Base-by-base conservation (phyloP, 2,329 filamentous ascomycete species). In the Aspergillus oerlinghausenensis region DNA sequence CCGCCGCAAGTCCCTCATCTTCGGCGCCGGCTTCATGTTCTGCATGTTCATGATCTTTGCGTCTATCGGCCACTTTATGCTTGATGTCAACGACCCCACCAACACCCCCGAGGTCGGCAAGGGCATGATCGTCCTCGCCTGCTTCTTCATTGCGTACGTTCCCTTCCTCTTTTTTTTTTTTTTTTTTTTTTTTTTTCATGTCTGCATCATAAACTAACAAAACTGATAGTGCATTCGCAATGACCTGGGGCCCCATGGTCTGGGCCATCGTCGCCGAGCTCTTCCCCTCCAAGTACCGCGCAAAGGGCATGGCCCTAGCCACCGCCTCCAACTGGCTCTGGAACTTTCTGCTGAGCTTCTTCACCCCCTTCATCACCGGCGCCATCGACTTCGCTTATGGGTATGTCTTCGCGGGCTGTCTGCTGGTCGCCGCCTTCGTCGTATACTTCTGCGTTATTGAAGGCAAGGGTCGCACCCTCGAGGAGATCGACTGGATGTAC, bases 401-500 rank as follows among this genome's bases (percentile, higher is more conserved):
- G 1, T 89, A 90, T 61, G 84, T 92, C 29, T 92, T 92, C 71
- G 88, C 88, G 0, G 86, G 80, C 0, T 90, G 87, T 67, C 88
- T 89, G 63, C 75, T 88, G 23, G 76, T 84, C 0, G 87, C 83
- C 0, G 86, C 83, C 0, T 64, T 82, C 0, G 70, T 91, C 6
- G 87, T 75, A 9, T 92, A 88, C 74, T 87, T 91, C 70, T 88
- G 88, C 65, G 81, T 91, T 11, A 84, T 88, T 49, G 88, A 92
- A 65, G 84, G 82, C 32, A 85, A 87, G 64, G 87, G 86, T 25
- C 80, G 87, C 3, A 85, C 83, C 0, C 75, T 91, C 2, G 88
- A 91, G 71, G 87, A 91, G 67, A 89, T 91, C 53, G 88, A 92
- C 62, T 86, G 83, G 17, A 88, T 88, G 84, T 90, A 90, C 60